These are phyloP conservation scores for Neckera pumila DNA, from an alignment of 225 moss, liverwort and hornwort species.

Conservation along the genomic window DNA sequence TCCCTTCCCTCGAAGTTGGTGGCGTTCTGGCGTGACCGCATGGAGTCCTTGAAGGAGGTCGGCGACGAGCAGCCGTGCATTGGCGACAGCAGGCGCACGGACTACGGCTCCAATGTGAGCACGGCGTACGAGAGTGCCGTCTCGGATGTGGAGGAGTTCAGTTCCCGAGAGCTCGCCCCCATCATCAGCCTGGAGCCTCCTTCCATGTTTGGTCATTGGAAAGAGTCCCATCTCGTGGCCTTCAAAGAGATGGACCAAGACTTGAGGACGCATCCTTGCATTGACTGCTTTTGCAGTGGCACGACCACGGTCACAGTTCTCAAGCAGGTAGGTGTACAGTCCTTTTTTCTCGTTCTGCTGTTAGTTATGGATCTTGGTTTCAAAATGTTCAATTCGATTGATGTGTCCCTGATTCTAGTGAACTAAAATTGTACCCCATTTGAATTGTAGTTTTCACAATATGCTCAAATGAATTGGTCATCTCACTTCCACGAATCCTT, in stretches of 20 bases:
- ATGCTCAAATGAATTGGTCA: background rate
- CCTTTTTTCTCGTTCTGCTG: background rate
- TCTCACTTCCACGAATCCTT: background rate
- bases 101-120: constrained; percentile 42
- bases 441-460: background rate
- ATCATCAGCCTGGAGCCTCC: background rate
- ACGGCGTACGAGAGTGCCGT: constrained; percentile 43
- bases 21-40: constrained; percentile 19
- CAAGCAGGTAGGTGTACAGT: constrained; percentile 21
- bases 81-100: constrained; percentile 38
- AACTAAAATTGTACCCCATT: background rate
- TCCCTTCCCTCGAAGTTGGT: constrained; percentile 37
- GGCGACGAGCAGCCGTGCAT: constrained; percentile 8
- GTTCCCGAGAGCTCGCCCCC: background rate
- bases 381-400: background rate
- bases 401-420: background rate
- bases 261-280: constrained; percentile 27
- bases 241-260: constrained; percentile 42
- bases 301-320: constrained; percentile 44
- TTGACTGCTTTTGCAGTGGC: constrained; percentile 51
- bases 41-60: constrained; percentile 3
- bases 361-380: background rate
- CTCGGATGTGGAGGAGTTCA: constrained; percentile 35
- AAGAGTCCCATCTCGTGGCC: constrained; percentile 35
- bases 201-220: constrained; percentile 34